phyloP scores from a whole-genome alignment of 169 alveolate species.

The Cryptosporidium parvum region DNA sequence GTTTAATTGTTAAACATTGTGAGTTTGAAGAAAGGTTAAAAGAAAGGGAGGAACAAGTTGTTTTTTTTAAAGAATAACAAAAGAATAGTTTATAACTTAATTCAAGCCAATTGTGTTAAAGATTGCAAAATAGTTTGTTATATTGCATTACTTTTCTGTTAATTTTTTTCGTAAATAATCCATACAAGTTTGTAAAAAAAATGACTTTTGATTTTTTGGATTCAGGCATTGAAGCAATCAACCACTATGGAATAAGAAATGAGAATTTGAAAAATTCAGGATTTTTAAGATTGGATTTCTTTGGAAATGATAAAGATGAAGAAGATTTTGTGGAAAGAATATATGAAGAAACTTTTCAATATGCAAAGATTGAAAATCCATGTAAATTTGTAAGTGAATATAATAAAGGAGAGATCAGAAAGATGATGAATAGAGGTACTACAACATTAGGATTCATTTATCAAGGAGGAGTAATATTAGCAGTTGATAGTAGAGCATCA shows the following conservation, averaged over 20 bases:
- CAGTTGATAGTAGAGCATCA: conserved; percentile 99
- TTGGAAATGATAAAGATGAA: conserved; percentile 7
- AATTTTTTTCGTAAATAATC: not conserved
- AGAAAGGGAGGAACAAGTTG: not conserved
- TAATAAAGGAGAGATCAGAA: conserved; percentile 43
- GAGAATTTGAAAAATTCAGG: not conserved
- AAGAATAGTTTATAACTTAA: not conserved
- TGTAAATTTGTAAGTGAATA: conserved; percentile 50
- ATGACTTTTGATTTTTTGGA: conserved; percentile 35
- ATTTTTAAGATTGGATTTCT: not conserved
- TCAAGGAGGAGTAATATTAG: conserved; percentile 97
- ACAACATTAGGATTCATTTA: conserved; percentile 95
- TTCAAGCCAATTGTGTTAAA: not conserved
- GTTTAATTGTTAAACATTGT: not conserved
- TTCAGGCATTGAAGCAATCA: conserved; percentile 2
- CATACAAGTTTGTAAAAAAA: not conserved
- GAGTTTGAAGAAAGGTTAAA: not conserved
- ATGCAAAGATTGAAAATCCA: conserved; percentile 45
- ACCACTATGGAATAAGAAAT: not conserved
- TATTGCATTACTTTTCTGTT: not conserved
- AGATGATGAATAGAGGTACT: conserved; percentile 92
- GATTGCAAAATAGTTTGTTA: not conserved
- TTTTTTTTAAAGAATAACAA: not conserved
- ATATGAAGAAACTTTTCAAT: conserved; percentile 23
- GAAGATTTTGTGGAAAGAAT: conserved; percentile 41